Base-by-base conservation (phyloP, 345 rosid genomes). In the Populus alba region DNA sequence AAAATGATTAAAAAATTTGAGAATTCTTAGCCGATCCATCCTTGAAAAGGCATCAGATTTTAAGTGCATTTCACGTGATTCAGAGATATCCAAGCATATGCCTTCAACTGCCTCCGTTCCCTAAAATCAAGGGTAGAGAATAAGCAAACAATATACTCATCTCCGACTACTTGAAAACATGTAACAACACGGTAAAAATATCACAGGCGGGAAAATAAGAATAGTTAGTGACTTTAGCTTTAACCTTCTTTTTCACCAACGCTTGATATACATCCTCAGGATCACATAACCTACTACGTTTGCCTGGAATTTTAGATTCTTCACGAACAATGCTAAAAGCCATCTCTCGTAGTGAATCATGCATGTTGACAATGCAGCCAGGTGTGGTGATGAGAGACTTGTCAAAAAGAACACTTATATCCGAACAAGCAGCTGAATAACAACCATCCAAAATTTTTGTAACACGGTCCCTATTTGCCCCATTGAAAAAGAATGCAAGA, bases 321-420 rank as follows among this genome's bases (percentile, higher is more conserved):
- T 37, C 7, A 3, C 72, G 29, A 2, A 72, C 68, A 51, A 78
- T 66, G 35, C n/a, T 63, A 7, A 27, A 20, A 8, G 72, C 81
- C 77, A 78, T 78, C 53, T 78, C 72, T 78, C 66, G 81, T 11
- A 78, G 13, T 27, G 72, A 72, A 66, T 78, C 66, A 78, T 78
- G 81, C 76, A 78, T 72, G 33, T 22, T 38, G 17, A 78, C 9
- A 0, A 9, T 8, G 2, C 16, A 7, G n/a, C 17, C 3, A 10
- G 17, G 25, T n/a, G 16, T 15, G 1, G 35, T 72, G 27, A 78
- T 12, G 13, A 72, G 72, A 25, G 66, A 66, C 72, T 65, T 78
- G 3, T 72, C 77, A 29, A 23, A 11, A 1, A 78, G 70, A 65
- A 4, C 23, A 6, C 29, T 23, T 1, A 78, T 31, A 25, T n/a